These are phyloP conservation scores for Nicotiana knightiana DNA, from an alignment of 257 asterid species.

Conservation along the genomic window DNA sequence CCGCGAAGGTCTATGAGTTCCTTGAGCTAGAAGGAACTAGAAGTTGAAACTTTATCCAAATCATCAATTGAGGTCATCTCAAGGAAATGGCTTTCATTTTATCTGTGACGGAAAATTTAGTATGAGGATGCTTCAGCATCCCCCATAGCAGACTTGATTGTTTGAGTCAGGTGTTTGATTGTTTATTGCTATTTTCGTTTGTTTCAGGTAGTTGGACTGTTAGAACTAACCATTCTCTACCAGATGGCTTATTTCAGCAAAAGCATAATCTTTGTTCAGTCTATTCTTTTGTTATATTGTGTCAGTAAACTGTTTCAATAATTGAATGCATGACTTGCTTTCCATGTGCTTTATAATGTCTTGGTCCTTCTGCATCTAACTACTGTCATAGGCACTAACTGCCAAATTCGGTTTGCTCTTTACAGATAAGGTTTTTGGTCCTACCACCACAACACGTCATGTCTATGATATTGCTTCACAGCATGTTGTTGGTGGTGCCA, in stretches of 20 bases:
- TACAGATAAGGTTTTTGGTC: conserved; percentile 97
- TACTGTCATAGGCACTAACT: not conserved
- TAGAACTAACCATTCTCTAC: not conserved
- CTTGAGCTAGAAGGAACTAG: not conserved
- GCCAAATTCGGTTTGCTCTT: conserved; percentile 13
- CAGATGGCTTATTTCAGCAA: not conserved
- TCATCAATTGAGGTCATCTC: not conserved
- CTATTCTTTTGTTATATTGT: not conserved
- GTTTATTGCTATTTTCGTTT: not conserved
- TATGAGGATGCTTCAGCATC: not conserved
- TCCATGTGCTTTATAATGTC: not conserved
- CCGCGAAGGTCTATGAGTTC: not conserved
- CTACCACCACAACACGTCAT: conserved; percentile 97
- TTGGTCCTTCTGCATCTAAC: conserved; percentile 7
- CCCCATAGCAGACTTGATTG: not conserved
- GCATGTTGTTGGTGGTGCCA: conserved; percentile 80
- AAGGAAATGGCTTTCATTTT: not conserved
- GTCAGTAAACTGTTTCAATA: conserved; percentile 3
- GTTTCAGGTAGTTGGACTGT: not conserved
- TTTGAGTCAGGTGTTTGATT: not conserved
- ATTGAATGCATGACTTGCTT: not conserved
- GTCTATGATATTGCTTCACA: conserved; percentile 97
- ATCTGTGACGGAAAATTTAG: not conserved
- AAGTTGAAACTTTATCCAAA: not conserved
- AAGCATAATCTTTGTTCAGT: not conserved